phyloP scores from a whole-genome alignment of 805 yeast genomes.

The Pichia heedii region DNA sequence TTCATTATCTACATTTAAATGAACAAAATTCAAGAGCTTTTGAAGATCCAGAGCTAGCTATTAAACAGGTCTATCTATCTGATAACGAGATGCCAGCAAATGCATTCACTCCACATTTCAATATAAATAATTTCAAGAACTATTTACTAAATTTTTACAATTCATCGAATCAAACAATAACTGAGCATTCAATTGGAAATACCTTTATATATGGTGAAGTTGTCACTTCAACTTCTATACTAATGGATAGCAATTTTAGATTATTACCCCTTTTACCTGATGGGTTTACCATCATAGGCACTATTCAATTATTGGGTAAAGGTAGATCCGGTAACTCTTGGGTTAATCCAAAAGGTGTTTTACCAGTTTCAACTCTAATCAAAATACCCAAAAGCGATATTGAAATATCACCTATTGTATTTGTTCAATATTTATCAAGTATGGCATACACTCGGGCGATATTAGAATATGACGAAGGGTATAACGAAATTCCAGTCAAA shows the following conservation, averaged over 20 bases:
- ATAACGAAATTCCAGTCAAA: conserved; percentile 65
- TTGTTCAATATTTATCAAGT: conserved; percentile 77
- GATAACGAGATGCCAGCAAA: conserved; percentile 35
- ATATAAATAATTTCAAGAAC: conserved; percentile 46
- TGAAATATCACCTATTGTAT: conserved; percentile 51
- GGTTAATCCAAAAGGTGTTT: conserved; percentile 90
- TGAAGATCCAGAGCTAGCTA: conserved; percentile 47
- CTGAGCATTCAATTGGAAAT: conserved; percentile 44
- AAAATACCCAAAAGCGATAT: conserved; percentile 41
- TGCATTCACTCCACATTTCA: conserved; percentile 63
- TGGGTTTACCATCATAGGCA: conserved; percentile 64
- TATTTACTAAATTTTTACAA: conserved; percentile 30
- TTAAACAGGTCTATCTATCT: conserved; percentile 47
- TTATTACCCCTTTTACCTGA: conserved; percentile 54
- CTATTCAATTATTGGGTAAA: conserved; percentile 80
- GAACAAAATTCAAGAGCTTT: conserved; percentile 28
- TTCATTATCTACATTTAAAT: conserved; percentile 19
- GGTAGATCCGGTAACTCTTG: conserved; percentile 95
- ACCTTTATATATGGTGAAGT: conserved; percentile 74
- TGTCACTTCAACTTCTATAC: conserved; percentile 74
- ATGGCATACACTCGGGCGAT: conserved; percentile 79
- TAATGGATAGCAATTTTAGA: conserved; percentile 64
- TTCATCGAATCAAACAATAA: conserved; percentile 11
- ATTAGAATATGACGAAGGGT: conserved; percentile 40
- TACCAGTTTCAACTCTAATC: conserved; percentile 70